phyloP scores from a whole-genome alignment of 2,329 filamentous ascomycete species.

The Plenodomus tracheiphilus region DNA sequence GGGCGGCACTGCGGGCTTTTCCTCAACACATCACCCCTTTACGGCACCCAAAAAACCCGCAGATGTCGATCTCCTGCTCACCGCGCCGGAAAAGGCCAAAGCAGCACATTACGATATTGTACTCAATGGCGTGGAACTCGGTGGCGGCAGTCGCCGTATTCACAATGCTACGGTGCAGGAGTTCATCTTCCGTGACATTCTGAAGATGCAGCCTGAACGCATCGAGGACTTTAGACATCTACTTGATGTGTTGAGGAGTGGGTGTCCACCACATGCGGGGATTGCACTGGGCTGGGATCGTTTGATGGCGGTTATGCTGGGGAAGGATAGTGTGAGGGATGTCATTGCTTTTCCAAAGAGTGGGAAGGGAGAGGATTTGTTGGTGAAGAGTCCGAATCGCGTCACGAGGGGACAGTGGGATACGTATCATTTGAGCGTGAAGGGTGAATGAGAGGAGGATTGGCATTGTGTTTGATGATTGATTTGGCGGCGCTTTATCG shows the following conservation, averaged over 20 bases:
- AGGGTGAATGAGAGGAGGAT: constrained; percentile 1
- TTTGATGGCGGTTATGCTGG: constrained; percentile 77
- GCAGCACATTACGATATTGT: constrained; percentile 97
- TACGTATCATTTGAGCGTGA: constrained; percentile 59
- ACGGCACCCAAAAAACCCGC: constrained; percentile 75
- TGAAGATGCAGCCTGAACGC: constrained; percentile 73
- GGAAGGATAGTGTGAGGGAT: constrained; percentile 77
- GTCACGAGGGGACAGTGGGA: constrained; percentile 64
- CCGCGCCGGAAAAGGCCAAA: constrained; percentile 69
- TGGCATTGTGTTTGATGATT: background rate
- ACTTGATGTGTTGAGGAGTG: constrained; percentile 76
- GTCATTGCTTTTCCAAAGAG: constrained; percentile 98
- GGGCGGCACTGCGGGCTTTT: constrained; percentile 77
- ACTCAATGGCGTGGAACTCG: constrained; percentile 91
- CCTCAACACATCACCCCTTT: constrained; percentile 93
- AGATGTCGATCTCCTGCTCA: constrained; percentile 75
- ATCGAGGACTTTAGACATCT: constrained; percentile 85
- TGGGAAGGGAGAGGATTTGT: constrained; percentile 81
- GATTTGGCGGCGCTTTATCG: background rate
- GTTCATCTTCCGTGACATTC: constrained; percentile 79
- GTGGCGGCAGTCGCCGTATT: constrained; percentile 90
- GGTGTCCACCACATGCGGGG: constrained; percentile 93
- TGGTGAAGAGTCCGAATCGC: constrained; percentile 75
- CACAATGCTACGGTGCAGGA: constrained; percentile 83
- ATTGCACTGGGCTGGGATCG: constrained; percentile 93